Evolutionary conservation across 257 asterid genomes (phyloP).

Genomic region (Capsicum rhomboideum): DNA sequence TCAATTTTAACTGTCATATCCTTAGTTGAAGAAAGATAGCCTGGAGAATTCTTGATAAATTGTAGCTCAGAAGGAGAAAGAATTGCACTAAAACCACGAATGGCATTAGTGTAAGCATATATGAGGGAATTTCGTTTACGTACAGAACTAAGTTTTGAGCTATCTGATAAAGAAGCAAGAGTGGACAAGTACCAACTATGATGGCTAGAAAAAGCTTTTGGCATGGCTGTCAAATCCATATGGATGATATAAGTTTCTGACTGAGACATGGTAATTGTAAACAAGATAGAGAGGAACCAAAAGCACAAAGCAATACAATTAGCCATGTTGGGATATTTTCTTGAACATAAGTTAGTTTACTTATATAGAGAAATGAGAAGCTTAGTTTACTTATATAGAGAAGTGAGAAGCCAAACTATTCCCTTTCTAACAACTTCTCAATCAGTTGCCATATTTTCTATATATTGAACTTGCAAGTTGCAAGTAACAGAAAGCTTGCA

Average conservation of each 20-base stretch:
- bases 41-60: slow-evolving; percentile 28
- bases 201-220: slow-evolving; percentile 55
- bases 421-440: slow-evolving; percentile 32
- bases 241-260: slow-evolving; percentile 50
- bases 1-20: slow-evolving; percentile 37
- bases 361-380: slow-evolving; percentile 26
- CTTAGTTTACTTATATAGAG: slow-evolving; percentile 16
- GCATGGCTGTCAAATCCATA: slow-evolving; percentile 67
- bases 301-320: slow-evolving; percentile 12
- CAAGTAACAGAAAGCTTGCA: slow-evolving; percentile 1
- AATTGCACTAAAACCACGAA: slow-evolving; percentile 54
- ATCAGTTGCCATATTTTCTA: slow-evolving; percentile 4
- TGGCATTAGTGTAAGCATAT: slow-evolving; percentile 44
- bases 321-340: slow-evolving; percentile 21
- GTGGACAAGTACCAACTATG: slow-evolving; percentile 49
- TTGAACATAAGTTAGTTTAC: not conserved
- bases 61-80: slow-evolving; percentile 43
- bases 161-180: slow-evolving; percentile 29
- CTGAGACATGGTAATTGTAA: slow-evolving; percentile 14
- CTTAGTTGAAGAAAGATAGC: slow-evolving; percentile 33
- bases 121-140: slow-evolving; percentile 4
- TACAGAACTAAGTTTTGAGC: not conserved
- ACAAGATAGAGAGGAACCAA: slow-evolving; percentile 5
- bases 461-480: not conserved
- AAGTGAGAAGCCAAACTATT: slow-evolving; percentile 6